Evolutionary conservation across 331 rosid genomes (phyloP).

Genomic region (Saraca asoca): DNA sequence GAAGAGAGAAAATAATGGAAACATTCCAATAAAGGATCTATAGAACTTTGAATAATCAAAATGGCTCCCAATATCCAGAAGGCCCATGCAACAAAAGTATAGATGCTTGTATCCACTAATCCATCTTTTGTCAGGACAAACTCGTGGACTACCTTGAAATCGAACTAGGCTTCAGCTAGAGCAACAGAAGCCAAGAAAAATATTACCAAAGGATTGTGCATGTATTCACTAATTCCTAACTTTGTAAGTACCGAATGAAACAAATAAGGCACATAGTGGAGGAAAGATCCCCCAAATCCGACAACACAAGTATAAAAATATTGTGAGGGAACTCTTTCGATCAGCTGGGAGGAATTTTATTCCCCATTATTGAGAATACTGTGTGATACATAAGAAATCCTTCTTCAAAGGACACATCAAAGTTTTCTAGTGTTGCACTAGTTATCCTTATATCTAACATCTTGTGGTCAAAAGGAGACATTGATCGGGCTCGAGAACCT

Average conservation of each 20-base stretch:
- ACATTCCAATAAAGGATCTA: conserved; percentile 68
- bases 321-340: conserved; percentile 75
- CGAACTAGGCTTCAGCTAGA: conserved; percentile 89
- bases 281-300: conserved; percentile 79
- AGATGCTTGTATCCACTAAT: conserved; percentile 69
- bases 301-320: conserved; percentile 74
- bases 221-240: conserved; percentile 80
- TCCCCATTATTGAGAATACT: conserved; percentile 62
- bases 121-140: conserved; percentile 84
- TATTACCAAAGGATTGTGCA: conserved; percentile 87
- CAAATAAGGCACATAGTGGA: conserved; percentile 67
- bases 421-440: conserved; percentile 64
- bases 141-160: conserved; percentile 83
- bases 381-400: conserved; percentile 65
- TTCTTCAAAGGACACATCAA: conserved; percentile 77
- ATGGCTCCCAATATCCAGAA: conserved; percentile 64
- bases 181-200: conserved; percentile 76
- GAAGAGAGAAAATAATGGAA: conserved; percentile 53
- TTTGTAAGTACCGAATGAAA: conserved; percentile 59
- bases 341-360: conserved; percentile 96
- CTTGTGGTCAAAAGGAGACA: no score
- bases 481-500: conserved; percentile 69
- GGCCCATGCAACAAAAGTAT: conserved; percentile 82
- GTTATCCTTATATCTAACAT: no score
- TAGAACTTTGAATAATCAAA: conserved; percentile 77